phyloP scores from a whole-genome alignment of 2,329 filamentous ascomycete genomes.

The Trichoderma arundinaceum region DNA sequence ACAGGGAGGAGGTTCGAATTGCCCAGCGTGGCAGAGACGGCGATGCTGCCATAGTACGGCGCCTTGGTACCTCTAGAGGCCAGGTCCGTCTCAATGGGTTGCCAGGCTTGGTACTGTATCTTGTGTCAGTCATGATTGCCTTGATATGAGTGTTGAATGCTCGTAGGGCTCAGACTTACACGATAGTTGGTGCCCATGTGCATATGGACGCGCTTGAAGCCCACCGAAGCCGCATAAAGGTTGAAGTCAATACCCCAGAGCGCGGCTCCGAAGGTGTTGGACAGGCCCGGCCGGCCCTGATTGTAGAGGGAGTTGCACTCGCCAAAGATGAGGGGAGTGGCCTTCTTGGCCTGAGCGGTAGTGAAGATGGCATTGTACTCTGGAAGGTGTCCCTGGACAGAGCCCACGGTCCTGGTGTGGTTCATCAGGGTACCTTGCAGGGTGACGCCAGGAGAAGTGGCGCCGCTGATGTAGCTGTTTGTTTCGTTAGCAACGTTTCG shows the following conservation, averaged over 20 bases:
- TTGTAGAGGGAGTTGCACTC: slow-evolving; percentile 69
- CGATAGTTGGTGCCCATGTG: slow-evolving; percentile 69
- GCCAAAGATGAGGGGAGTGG: slow-evolving; percentile 61
- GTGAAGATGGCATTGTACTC: slow-evolving; percentile 52
- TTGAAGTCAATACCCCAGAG: slow-evolving; percentile 70
- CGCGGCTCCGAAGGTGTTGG: slow-evolving; percentile 68
- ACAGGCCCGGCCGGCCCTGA: slow-evolving; percentile 65
- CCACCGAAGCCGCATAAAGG: slow-evolving; percentile 60
- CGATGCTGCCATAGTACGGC: slow-evolving; percentile 68
- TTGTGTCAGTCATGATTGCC: background rate
- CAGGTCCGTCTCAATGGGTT: slow-evolving; percentile 58
- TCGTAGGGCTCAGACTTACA: slow-evolving; percentile 34
- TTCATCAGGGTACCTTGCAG: slow-evolving; percentile 68
- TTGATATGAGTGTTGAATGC: background rate
- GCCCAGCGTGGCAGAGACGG: slow-evolving; percentile 62
- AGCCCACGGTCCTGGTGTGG: slow-evolving; percentile 58
- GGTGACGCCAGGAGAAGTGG: slow-evolving; percentile 64
- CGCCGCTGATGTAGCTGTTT: slow-evolving; percentile 65
- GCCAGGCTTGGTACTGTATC: slow-evolving; percentile 61
- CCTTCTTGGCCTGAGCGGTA: slow-evolving; percentile 1
- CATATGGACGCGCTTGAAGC: slow-evolving; percentile 65
- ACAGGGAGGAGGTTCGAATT: slow-evolving; percentile 46
- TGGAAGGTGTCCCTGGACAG: slow-evolving; percentile 55
- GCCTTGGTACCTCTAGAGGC: slow-evolving; percentile 63
- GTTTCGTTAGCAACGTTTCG: slow-evolving; percentile 7